Evolutionary conservation across 805 yeast genomes (phyloP), one percentile per base, ranked within the genome.

Genomic region (Torulaspora indica): DNA sequence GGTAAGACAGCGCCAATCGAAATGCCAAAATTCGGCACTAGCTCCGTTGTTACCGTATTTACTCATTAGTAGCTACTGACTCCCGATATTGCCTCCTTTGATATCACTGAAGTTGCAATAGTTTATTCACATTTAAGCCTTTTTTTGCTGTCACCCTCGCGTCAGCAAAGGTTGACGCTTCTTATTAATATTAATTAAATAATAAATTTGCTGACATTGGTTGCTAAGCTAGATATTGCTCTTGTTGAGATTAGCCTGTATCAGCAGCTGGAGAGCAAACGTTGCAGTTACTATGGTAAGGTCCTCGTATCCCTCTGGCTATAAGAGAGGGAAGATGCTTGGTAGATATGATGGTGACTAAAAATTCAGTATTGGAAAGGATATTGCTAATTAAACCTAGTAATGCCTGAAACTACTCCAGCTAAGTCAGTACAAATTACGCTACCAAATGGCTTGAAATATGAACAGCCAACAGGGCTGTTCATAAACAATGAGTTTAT

Each of bases 401-500:
- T 25, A 25, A 41, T 52, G 38, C 38, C 56, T 38, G 30, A 45
- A 15, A 40, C 43, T 7, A 42, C 30, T 12, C 33, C 46, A 13
- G 66, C 68, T 10, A 51, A 56, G 36, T 43, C 74, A 3, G 70
- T 71, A 8, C 68, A 68, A 27, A 65, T 82, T 51, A 75, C 73
- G 7, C 68, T 81, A 48, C 89, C 90, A 49, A 82, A 79, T 52
- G 90, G 90, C 22, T 53, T 69, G 25, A 68, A 72, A 28, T 84
- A 82, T 60, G 73, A 78, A 40, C 95, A 85, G 70, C 96, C 96
- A 56, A 81, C 85, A 8, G 96, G 96, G 51, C 70, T 90, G 56
- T 90, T 86, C 74, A 87, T 90, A 65, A 83, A 87, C 72, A 86
- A 86, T 67, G 86, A 86, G 65, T 87, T 84, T 58, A 81, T 82